These are phyloP conservation scores for Fusarium haematococcum DNA, from an alignment of 2,329 filamentous ascomycete species.

Conservation along the genomic window DNA sequence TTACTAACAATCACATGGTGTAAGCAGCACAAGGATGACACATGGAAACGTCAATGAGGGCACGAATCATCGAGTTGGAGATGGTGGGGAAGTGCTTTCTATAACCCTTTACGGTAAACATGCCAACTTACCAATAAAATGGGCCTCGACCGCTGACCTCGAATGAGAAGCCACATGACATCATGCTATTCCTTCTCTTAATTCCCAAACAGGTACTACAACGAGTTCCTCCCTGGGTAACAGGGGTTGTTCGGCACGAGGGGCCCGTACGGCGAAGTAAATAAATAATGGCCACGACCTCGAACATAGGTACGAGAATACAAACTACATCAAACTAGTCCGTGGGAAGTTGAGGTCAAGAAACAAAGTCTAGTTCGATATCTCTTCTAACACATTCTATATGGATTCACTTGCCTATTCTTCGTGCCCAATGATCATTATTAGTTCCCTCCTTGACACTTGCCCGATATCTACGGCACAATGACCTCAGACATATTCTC, in stretches of 20 bases:
- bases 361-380: not conserved
- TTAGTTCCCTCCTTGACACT: not conserved
- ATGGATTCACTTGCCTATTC: not conserved
- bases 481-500: constrained; percentile 34
- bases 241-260: not conserved
- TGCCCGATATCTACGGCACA: not conserved
- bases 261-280: not conserved
- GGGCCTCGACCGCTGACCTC: not conserved
- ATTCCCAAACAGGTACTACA: not conserved
- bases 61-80: constrained; percentile 1
- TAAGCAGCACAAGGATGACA: not conserved
- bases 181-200: not conserved
- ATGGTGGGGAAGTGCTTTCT: not conserved
- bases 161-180: not conserved
- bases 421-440: not conserved
- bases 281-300: not conserved
- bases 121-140: constrained; percentile 5
- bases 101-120: constrained; percentile 10
- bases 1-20: not conserved
- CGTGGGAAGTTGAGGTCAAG: not conserved
- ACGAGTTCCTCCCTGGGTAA: not conserved
- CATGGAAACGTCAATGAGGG: not conserved
- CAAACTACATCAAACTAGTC: not conserved
- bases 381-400: not conserved
- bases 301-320: not conserved